Base-by-base conservation (phyloP, 495 filamentous ascomycete species). In the Gamarada debralockiae region DNA sequence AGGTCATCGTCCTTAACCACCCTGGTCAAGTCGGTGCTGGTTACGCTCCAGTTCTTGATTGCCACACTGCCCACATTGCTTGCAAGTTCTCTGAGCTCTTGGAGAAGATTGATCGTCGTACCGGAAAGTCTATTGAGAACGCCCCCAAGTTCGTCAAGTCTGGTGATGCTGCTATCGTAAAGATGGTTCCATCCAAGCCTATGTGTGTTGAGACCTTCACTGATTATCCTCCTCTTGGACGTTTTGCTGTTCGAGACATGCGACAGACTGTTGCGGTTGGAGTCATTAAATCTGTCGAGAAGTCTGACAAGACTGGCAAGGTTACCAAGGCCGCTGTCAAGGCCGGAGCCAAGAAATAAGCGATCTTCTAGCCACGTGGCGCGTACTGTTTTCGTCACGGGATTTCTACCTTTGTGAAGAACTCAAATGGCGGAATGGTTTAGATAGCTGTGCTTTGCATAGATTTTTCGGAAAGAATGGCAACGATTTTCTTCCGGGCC, bases 121-220 rank as follows among this genome's bases (percentile, higher is more conserved):
- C 95, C 68, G 93, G 93, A 73, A 98, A 98, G 84, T 88, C 91
- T 55, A 84, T 93, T 68, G 93, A 98, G 75, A 67, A 80, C 69
- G 66, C 57, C 57, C 93, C 93, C 72, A 97, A 98, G 85, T 96
- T 96, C 83, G 89, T 97, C 89, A 98, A 98, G 89, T 96, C 92
- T 66, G 93, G 93, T 86, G 93, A 98, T 70, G 93, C 93, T 64
- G 91, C 92, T 73, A 98, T 98, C 77, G 95, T 98, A 80, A 97
- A 96, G 90, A 98, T 98, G 93, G 69, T 96, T 82, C 93, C 93
- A 65, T 96, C 93, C 77, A 98, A 98, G 91, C 93, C 93, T 68
- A 98, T 98, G 93, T 98, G 93, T 77, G 93, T 98, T 72, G 93
- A 97, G 89, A 79, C 95, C 62, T 97, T 97, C 90, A 96, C 92